Evolutionary conservation across 257 asterid genomes (phyloP).

Genomic region (Cinchona pubescens): DNA sequence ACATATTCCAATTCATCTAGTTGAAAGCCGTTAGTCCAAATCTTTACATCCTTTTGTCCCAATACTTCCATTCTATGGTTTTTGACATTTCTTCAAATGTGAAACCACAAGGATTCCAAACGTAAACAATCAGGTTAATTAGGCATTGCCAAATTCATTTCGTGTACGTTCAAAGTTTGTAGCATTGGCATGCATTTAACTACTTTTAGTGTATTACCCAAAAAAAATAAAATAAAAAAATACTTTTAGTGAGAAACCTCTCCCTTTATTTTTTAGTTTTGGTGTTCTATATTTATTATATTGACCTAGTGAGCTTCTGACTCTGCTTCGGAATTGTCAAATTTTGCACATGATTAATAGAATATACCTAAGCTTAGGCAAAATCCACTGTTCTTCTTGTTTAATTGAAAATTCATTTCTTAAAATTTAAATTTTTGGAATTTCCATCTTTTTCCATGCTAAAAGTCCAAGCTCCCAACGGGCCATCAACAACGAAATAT

Average conservation of each 20-base stretch:
- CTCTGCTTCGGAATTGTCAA: constrained; percentile 8
- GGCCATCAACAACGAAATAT: not conserved
- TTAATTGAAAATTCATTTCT: not conserved
- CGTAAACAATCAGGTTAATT: not conserved
- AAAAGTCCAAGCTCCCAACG: not conserved
- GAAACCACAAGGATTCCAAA: constrained; percentile 11
- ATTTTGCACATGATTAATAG: not conserved
- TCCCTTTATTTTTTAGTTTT: not conserved
- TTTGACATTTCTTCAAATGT: constrained; percentile 11
- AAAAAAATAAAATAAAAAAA: too few species aligned
- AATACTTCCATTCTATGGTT: too few species aligned
- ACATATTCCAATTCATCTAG: not conserved
- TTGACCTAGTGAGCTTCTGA: constrained; percentile 15
- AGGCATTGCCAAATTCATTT: not conserved
- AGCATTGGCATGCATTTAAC: not conserved
- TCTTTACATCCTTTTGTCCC: not conserved
- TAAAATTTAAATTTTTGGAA: not conserved
- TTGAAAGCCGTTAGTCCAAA: not conserved
- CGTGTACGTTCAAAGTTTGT: not conserved
- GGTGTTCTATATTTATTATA: not conserved
- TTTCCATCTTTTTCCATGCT: not conserved
- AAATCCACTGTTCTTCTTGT: not conserved
- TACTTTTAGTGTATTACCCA: too few species aligned
- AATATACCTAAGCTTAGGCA: not conserved
- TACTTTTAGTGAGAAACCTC: not conserved